Conservation (phyloP, 2,329 filamentous ascomycete genomes). For the Metarhizium robertsii region DNA sequence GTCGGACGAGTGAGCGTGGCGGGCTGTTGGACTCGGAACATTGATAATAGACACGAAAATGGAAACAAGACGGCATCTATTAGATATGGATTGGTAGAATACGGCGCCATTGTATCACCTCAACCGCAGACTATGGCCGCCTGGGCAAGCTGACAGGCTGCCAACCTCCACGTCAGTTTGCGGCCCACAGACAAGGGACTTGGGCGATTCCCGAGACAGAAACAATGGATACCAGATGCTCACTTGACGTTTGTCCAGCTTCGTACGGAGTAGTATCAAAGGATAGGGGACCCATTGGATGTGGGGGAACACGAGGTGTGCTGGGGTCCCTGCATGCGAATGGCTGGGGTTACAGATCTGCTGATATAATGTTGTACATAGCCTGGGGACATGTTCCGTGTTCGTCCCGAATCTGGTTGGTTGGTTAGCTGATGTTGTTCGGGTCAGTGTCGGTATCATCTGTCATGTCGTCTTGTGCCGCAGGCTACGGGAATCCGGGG, state of each 20-base stretch:
- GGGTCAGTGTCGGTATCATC: neutral
- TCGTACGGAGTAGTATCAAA: neutral
- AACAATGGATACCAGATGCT: neutral
- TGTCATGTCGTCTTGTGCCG: too few relatives aligned
- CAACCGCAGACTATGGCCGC: too few relatives aligned
- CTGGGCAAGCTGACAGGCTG: too few relatives aligned
- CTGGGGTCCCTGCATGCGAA: neutral
- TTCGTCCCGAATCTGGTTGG: neutral
- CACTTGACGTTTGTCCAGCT: neutral
- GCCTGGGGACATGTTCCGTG: too few relatives aligned
- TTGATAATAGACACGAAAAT: too few relatives aligned
- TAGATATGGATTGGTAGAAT: too few relatives aligned
- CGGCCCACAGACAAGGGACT: neutral
- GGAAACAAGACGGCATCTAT: too few relatives aligned
- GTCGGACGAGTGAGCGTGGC: too few relatives aligned
- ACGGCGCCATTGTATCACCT: too few relatives aligned
- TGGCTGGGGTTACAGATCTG: neutral
- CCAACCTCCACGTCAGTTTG: too few relatives aligned
- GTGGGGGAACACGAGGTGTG: slow-evolving; percentile 1
- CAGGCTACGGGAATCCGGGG: too few relatives aligned
- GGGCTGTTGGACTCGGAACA: too few relatives aligned
- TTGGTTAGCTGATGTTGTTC: neutral
- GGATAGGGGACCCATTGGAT: neutral
- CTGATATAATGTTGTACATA: neutral
- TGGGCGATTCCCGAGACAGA: neutral